phyloP scores from a whole-genome alignment of 1,139 yeast genomes.

The Candida sp. region DNA sequence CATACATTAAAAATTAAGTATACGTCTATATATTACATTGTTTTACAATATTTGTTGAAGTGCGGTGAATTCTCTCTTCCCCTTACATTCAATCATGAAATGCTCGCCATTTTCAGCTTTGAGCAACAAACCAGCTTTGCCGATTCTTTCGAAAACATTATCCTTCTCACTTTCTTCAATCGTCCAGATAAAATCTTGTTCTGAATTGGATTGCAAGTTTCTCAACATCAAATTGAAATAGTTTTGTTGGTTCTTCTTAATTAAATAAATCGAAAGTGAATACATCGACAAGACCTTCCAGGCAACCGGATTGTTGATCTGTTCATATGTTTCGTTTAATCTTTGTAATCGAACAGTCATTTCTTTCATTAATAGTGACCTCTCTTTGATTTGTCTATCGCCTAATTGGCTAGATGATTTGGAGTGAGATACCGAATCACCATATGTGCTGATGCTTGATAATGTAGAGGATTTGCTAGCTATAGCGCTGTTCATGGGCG shows the following conservation, averaged over 20 bases:
- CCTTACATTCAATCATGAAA: constrained; percentile 47
- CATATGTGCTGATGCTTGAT: constrained; percentile 28
- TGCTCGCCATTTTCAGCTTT: constrained; percentile 28
- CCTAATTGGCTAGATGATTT: neutral
- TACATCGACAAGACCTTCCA: constrained; percentile 46
- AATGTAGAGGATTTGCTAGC: constrained; percentile 34
- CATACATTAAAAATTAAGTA: no score
- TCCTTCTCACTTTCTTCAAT: constrained; percentile 29
- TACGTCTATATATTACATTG: no score
- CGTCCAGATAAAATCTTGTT: constrained; percentile 30
- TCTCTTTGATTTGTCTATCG: constrained; percentile 12
- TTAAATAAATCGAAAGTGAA: constrained; percentile 24
- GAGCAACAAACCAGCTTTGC: constrained; percentile 44
- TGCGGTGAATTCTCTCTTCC: constrained; percentile 36
- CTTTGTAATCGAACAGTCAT: constrained; percentile 39
- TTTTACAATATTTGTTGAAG: constrained; percentile 1
- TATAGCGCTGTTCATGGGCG: constrained; percentile 23
- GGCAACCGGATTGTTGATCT: constrained; percentile 33
- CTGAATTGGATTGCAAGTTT: constrained; percentile 12
- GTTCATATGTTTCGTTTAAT: constrained; percentile 29
- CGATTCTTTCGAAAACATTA: constrained; percentile 34
- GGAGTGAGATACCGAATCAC: constrained; percentile 4
- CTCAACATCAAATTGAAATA: constrained; percentile 28
- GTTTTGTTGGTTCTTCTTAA: constrained; percentile 23
- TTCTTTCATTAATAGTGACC: constrained; percentile 18